phyloP scores from a whole-genome alignment of 768 basidiomycete species.

The Phaffia australis region DNA sequence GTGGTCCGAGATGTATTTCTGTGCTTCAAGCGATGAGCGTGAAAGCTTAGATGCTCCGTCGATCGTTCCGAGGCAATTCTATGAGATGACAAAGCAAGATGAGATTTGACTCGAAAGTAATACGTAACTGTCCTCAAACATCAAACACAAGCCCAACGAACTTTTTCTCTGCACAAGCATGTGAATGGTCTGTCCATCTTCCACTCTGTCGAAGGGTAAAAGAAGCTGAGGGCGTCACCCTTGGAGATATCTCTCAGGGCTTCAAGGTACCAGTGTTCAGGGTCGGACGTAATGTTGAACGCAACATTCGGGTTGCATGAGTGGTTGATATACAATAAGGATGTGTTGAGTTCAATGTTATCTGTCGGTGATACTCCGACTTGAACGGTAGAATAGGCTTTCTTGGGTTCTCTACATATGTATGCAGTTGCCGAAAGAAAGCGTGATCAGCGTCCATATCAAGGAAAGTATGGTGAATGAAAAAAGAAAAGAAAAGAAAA shows the following conservation, averaged over 20 bases:
- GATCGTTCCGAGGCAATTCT: slow-evolving; percentile 19
- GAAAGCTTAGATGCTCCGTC: slow-evolving; percentile 10
- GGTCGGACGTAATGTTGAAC: slow-evolving; percentile 1
- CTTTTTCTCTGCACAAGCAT: slow-evolving; percentile 18
- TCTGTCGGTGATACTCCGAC: slow-evolving; percentile 5
- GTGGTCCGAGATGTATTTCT: slow-evolving; percentile 12
- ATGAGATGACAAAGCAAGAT: not conserved
- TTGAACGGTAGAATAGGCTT: slow-evolving; percentile 20
- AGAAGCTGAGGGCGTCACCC: slow-evolving; percentile 16
- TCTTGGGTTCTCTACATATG: not conserved
- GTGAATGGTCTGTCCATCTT: slow-evolving; percentile 20
- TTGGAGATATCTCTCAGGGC: slow-evolving; percentile 2
- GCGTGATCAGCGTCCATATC: no score
- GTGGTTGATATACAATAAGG: slow-evolving; percentile 22
- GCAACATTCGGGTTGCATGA: slow-evolving; percentile 20
- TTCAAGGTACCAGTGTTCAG: slow-evolving; percentile 10
- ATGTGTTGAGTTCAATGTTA: slow-evolving; percentile 24
- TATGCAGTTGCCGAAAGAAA: no score
- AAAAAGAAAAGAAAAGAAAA: no score
- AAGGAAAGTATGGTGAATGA: no score
- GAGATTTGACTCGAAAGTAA: no score
- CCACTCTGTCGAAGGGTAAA: slow-evolving; percentile 23
- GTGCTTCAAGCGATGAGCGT: not conserved
- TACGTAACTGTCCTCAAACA: no score
- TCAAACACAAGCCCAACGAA: not conserved